Conservation (phyloP, 768 basidiomycete species). For the Leccinum rimulosum region DNA sequence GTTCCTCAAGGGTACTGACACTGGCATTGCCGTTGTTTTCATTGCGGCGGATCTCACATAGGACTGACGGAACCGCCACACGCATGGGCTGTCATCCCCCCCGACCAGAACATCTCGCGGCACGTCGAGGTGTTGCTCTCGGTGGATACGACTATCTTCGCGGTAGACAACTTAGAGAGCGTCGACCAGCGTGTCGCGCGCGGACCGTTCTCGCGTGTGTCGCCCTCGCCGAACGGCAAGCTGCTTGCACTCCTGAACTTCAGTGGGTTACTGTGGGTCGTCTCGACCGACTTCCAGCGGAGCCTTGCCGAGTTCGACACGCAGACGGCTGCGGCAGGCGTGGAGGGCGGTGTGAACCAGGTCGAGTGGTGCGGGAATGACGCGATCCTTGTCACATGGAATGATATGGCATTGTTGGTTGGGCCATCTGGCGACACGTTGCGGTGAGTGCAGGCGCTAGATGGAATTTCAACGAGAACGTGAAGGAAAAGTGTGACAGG, state of each 20-base stretch:
- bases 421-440: slow-evolving; percentile 89
- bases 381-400: slow-evolving; percentile 87
- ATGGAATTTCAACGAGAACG: background rate
- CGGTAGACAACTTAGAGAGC: slow-evolving; percentile 85
- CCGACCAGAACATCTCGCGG: slow-evolving; percentile 83
- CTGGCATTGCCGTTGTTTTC: background rate
- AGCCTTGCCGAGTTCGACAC: slow-evolving; percentile 88
- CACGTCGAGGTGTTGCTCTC: slow-evolving; percentile 90
- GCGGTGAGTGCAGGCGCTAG: slow-evolving; percentile 49
- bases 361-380: slow-evolving; percentile 98
- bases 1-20: slow-evolving; percentile 1
- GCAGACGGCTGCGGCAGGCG: slow-evolving; percentile 49
- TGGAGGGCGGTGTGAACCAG: slow-evolving; percentile 59
- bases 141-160: slow-evolving; percentile 73
- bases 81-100: slow-evolving; percentile 87
- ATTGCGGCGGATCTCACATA: slow-evolving; percentile 24
- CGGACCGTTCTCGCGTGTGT: slow-evolving; percentile 85
- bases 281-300: slow-evolving; percentile 91
- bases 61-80: slow-evolving; percentile 76
- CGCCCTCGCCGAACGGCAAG: slow-evolving; percentile 93
- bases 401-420: slow-evolving; percentile 72
- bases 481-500: slow-evolving; percentile 39
- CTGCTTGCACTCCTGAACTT: slow-evolving; percentile 81
- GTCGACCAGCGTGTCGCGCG: slow-evolving; percentile 85
- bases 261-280: slow-evolving; percentile 79